Evolutionary conservation across 2,329 filamentous ascomycete species (phyloP).

Genomic region (Hymenoscyphus occultus): DNA sequence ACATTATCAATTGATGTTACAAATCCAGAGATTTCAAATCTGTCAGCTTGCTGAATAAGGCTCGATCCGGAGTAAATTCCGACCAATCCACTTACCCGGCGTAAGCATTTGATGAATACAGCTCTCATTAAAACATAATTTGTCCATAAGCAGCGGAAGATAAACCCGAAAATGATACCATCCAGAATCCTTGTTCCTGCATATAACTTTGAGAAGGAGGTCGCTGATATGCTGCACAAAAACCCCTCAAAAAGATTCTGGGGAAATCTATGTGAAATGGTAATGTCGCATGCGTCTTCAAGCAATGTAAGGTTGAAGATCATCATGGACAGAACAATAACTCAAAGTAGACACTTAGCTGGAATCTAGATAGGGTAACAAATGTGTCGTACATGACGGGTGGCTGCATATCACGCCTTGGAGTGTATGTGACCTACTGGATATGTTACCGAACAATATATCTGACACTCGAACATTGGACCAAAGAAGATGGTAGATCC

Average conservation of each 20-base stretch:
- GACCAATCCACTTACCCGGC: neutral
- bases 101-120: neutral
- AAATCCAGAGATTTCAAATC: neutral
- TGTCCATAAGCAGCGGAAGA: neutral
- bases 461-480: neutral
- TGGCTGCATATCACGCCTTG: neutral
- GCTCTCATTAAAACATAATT: neutral
- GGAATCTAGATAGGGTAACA: neutral
- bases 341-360: neutral
- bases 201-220: neutral
- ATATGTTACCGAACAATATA: slow-evolving; percentile 1
- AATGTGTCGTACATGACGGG: slow-evolving; percentile 2
- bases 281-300: neutral
- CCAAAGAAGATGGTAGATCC: neutral
- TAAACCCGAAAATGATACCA: neutral
- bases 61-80: neutral
- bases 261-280: neutral
- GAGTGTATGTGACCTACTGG: neutral
- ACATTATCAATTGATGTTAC: neutral
- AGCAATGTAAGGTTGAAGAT: neutral
- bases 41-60: neutral
- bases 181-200: neutral
- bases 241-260: neutral
- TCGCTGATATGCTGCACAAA: neutral
- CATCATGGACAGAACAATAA: neutral